Conservation (phyloP, 192 early-diverging fungal genomes). For the Thoreauomyces humboldtii region DNA sequence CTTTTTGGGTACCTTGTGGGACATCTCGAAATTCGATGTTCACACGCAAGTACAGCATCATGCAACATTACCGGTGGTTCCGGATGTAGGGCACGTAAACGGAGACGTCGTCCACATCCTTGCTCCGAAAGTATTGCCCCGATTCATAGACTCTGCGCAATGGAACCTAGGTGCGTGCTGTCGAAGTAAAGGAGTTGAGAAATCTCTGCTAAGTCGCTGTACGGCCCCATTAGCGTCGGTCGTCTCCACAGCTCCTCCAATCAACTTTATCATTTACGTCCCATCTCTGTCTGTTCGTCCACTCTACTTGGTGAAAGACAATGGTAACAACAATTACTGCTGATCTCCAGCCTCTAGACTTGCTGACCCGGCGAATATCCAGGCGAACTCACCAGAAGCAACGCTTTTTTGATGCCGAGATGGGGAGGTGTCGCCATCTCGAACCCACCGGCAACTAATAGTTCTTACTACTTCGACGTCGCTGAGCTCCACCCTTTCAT, state of each 20-base stretch:
- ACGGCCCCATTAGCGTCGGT: constrained; percentile 79
- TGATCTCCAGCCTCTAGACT: not conserved
- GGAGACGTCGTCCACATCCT: constrained; percentile 39
- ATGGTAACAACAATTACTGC: constrained; percentile 32
- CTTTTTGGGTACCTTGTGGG: constrained; percentile 65
- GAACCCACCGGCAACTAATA: constrained; percentile 48
- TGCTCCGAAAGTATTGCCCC: constrained; percentile 69
- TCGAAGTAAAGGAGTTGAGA: too few relatives aligned
- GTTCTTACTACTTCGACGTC: constrained; percentile 29
- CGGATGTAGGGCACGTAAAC: constrained; percentile 31
- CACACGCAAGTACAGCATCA: constrained; percentile 80
- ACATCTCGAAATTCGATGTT: constrained; percentile 73
- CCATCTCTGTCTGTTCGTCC: constrained; percentile 69
- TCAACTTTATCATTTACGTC: constrained; percentile 91
- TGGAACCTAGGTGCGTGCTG: constrained; percentile 83
- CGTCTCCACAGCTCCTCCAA: constrained; percentile 72
- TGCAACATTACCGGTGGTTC: constrained; percentile 70
- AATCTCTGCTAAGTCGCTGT: too few relatives aligned
- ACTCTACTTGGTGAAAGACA: constrained; percentile 59
- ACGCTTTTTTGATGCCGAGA: constrained; percentile 88
- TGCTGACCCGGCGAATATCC: too few relatives aligned
- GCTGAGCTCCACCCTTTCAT: constrained; percentile 70
- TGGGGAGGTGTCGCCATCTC: constrained; percentile 91
- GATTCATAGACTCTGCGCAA: constrained; percentile 93
- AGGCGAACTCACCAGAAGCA: constrained; percentile 52